Percentiles rank a stretch among this genome's conserved stretches.
Conservation (phyloP, 2,329 filamentous ascomycete species). For the Stachybotrys chartarum region DNA sequence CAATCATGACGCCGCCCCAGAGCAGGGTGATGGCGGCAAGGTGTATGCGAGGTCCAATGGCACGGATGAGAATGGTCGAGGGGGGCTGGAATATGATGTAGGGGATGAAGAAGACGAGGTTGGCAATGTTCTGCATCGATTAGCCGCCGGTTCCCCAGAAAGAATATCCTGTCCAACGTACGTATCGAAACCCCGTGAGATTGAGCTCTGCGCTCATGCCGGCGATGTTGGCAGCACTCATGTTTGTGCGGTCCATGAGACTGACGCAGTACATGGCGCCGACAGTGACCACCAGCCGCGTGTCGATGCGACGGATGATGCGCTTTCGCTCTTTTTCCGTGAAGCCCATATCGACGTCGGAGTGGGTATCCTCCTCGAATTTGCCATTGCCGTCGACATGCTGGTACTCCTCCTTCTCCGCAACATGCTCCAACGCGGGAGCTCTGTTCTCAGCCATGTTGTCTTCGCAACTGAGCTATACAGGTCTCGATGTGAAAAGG, state of each 20-base stretch:
- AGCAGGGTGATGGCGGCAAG: constrained; percentile 45
- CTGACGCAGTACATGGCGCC: constrained; percentile 67
- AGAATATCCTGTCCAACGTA: neutral
- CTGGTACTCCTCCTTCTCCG: constrained; percentile 17
- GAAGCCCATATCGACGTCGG: constrained; percentile 36
- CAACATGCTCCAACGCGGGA: constrained; percentile 7
- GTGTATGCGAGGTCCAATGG: constrained; percentile 54
- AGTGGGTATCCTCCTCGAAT: constrained; percentile 14
- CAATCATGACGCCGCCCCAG: constrained; percentile 57
- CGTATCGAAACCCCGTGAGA: constrained; percentile 15
- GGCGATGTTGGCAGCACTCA: constrained; percentile 66
- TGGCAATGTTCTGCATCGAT: constrained; percentile 49
- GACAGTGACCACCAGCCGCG: constrained; percentile 53
- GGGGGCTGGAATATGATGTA: constrained; percentile 68
- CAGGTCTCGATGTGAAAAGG: neutral
- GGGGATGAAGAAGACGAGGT: constrained; percentile 66
- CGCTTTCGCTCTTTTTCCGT: constrained; percentile 54
- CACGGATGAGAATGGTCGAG: constrained; percentile 61
- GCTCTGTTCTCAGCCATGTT: constrained; percentile 14
- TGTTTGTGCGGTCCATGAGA: constrained; percentile 73
- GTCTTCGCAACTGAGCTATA: neutral
- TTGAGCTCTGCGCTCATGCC: constrained; percentile 46
- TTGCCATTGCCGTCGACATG: constrained; percentile 13
- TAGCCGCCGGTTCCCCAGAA: neutral
- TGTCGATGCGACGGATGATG: constrained; percentile 65